Percentiles rank a stretch among this genome's conserved stretches.
phyloP scores from a whole-genome alignment of 495 filamentous ascomycete genomes.

The Achaetomiella virescens region DNA sequence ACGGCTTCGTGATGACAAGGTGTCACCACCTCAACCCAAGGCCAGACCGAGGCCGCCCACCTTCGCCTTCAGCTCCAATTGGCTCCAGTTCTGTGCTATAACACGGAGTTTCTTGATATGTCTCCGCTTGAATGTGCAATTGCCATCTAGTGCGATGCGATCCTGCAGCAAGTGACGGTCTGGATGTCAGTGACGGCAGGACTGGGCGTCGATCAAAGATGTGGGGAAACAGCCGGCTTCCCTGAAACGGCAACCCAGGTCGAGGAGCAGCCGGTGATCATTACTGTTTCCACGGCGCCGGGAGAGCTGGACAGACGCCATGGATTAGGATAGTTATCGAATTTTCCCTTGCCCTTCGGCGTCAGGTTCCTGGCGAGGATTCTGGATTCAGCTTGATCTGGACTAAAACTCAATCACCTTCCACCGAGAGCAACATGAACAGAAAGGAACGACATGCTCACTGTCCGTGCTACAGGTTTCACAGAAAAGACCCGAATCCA shows the following conservation, averaged over 20 bases:
- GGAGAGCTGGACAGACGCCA: not conserved
- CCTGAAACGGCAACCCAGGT: not conserved
- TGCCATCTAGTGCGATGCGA: not conserved
- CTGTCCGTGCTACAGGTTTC: no score
- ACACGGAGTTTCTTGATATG: not conserved
- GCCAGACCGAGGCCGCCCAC: no score
- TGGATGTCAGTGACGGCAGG: not conserved
- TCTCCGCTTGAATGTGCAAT: not conserved
- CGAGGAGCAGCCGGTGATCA: not conserved
- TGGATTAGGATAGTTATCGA: not conserved
- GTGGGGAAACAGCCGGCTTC: conserved; percentile 5
- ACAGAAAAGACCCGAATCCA: not conserved
- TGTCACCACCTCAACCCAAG: not conserved
- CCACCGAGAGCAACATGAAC: no score
- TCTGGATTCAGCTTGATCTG: no score
- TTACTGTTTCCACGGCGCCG: not conserved
- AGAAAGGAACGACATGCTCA: no score
- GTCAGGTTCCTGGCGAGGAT: no score
- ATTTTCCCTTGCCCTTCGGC: not conserved
- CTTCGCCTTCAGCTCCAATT: not conserved
- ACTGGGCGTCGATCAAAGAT: conserved; percentile 4
- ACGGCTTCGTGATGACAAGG: not conserved
- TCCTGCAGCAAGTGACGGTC: not conserved
- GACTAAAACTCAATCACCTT: no score
- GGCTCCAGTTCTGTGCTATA: not conserved